Percentiles rank a stretch among this genome's conserved stretches.
phyloP scores from a whole-genome alignment of 2,329 filamentous ascomycete species.

The Cordyceps pruinosa region DNA sequence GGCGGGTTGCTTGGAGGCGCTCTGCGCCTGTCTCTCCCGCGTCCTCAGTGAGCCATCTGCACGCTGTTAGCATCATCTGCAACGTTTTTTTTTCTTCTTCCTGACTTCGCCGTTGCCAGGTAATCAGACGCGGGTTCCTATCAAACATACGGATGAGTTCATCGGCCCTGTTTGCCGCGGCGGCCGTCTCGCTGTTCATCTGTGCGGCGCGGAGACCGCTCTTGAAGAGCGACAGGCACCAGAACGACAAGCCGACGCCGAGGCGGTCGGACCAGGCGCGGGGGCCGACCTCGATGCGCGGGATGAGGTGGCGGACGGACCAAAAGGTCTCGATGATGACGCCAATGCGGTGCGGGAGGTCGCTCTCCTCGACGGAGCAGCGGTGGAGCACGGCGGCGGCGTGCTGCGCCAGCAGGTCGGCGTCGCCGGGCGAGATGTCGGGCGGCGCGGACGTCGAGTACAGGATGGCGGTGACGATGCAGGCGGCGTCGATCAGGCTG shows the following conservation, averaged over 20 bases:
- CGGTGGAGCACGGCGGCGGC: conserved; percentile 31
- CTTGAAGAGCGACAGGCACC: conserved; percentile 43
- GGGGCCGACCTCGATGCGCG: conserved; percentile 33
- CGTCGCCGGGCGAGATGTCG: conserved; percentile 25
- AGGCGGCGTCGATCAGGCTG: conserved; percentile 37
- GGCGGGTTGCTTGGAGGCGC: background rate
- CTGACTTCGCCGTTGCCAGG: background rate
- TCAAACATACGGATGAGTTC: conserved; percentile 25
- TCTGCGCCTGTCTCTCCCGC: background rate
- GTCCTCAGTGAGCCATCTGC: background rate
- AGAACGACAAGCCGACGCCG: conserved; percentile 42
- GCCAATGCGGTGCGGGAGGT: conserved; percentile 39
- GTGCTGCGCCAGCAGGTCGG: conserved; percentile 24
- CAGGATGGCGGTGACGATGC: conserved; percentile 39
- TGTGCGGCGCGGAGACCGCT: conserved; percentile 32
- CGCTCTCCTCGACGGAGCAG: conserved; percentile 42
- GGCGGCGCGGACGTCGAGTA: conserved; percentile 33
- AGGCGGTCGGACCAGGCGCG: conserved; percentile 39
- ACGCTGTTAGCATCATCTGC: background rate
- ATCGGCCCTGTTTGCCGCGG: conserved; percentile 22
- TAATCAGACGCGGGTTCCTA: background rate
- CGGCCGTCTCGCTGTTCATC: conserved; percentile 23
- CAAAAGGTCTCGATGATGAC: conserved; percentile 45
- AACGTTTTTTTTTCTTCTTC: background rate
- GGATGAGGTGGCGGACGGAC: conserved; percentile 32